These are phyloP conservation scores for Fusarium continuum DNA, from an alignment of 2,329 filamentous ascomycete genomes.

Conservation along the genomic window DNA sequence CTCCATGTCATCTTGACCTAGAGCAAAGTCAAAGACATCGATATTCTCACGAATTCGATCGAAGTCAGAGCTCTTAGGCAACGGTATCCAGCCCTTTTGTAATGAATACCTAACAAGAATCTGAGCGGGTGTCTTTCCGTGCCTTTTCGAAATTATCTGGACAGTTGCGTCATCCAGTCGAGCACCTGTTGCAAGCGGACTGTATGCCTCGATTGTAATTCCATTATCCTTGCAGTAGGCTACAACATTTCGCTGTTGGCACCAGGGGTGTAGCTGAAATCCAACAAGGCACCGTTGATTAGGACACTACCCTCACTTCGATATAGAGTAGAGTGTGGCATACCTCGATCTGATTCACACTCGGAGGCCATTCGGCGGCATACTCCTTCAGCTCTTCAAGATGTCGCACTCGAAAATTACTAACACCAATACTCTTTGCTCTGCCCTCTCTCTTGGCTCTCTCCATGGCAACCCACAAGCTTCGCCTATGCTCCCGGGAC, in stretches of 20 bases:
- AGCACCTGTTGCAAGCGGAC: conserved; percentile 49
- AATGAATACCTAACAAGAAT: conserved; percentile 74
- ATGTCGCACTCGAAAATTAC: conserved; percentile 74
- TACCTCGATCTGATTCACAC: conserved; percentile 79
- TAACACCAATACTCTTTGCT: conserved; percentile 74
- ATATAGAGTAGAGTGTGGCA: conserved; percentile 34
- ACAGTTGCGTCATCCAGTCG: conserved; percentile 64
- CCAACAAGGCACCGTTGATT: background rate
- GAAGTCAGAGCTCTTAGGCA: conserved; percentile 71
- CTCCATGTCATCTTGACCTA: conserved; percentile 66
- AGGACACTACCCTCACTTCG: background rate
- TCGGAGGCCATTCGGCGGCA: conserved; percentile 74
- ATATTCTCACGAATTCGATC: conserved; percentile 69
- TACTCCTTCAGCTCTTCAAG: conserved; percentile 74
- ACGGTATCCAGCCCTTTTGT: conserved; percentile 74
- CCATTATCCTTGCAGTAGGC: conserved; percentile 77
- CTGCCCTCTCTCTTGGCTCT: conserved; percentile 66
- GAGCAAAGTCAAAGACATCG: conserved; percentile 67
- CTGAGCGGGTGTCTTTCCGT: conserved; percentile 69
- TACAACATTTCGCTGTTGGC: conserved; percentile 59
- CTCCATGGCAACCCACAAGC: conserved; percentile 74
- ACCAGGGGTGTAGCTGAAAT: conserved; percentile 75
- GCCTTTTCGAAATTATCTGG: conserved; percentile 63
- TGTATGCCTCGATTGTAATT: conserved; percentile 63
- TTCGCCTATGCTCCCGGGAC: conserved; percentile 63